A percentile compares a stretch with the other conserved stretches of the same genome.
Conservation (phyloP, 1,139 yeast genomes). For the Taphrina betulina region DNA sequence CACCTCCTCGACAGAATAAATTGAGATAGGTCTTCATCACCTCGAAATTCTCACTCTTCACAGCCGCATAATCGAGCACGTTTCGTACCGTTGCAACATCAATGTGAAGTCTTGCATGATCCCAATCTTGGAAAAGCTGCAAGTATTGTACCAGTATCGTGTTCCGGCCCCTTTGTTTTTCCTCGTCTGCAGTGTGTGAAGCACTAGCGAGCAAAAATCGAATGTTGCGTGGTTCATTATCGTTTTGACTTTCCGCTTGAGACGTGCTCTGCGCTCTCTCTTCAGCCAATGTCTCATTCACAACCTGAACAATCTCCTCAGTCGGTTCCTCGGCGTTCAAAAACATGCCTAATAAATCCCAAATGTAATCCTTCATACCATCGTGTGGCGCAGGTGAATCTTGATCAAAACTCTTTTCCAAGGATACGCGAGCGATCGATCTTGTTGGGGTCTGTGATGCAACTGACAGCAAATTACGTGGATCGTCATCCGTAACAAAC, state of each 20-base stretch:
- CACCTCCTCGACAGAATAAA: not conserved
- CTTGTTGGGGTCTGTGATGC: too few species aligned
- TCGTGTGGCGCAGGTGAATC: not conserved
- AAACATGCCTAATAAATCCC: slow-evolving; percentile 12
- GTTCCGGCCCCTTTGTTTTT: not conserved
- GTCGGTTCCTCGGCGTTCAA: not conserved
- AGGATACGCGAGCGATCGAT: not conserved
- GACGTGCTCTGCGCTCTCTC: not conserved
- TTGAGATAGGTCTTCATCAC: slow-evolving; percentile 4
- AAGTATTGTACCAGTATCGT: not conserved
- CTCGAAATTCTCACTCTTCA: not conserved
- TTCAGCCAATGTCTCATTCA: not conserved
- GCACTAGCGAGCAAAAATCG: not conserved
- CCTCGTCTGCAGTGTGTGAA: not conserved
- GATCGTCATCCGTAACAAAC: not conserved
- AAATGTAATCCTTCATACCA: not conserved
- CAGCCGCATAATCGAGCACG: not conserved
- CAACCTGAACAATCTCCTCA: not conserved
- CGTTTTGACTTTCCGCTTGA: too few species aligned
- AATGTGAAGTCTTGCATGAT: not conserved
- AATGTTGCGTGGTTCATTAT: not conserved
- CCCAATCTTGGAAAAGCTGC: not conserved
- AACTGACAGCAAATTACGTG: not conserved
- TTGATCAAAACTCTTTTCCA: not conserved
- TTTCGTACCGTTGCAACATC: not conserved